phyloP scores from a whole-genome alignment of 306 rosid genomes.

The Argentina anserina region DNA sequence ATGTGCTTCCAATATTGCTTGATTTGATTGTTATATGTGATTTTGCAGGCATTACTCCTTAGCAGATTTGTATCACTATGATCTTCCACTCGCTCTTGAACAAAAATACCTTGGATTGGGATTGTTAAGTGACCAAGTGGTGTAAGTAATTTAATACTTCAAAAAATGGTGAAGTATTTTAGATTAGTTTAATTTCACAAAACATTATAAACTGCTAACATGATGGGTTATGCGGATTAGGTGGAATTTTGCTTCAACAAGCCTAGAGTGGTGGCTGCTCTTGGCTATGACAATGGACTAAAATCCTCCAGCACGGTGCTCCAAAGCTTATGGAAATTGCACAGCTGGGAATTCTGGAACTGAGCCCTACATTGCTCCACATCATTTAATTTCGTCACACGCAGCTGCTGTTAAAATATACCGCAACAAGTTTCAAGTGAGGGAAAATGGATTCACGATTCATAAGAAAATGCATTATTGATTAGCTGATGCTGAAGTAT shows the following conservation, averaged over 20 bases:
- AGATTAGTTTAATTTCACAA: not conserved
- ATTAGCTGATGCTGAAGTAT: conserved; percentile 1
- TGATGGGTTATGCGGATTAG: conserved; percentile 81
- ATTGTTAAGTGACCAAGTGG: conserved; percentile 64
- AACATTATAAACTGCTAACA: conserved; percentile 20
- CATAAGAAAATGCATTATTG: not conserved
- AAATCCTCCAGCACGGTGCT: conserved; percentile 83
- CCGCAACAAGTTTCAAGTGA: conserved; percentile 67
- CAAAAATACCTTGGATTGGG: conserved; percentile 65
- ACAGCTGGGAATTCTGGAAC: conserved; percentile 74
- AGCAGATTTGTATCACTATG: not conserved
- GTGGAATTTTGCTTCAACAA: conserved; percentile 94
- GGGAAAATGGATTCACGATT: not conserved
- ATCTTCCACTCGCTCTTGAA: conserved; percentile 35
- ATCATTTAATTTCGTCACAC: conserved; percentile 77
- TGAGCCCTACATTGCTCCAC: conserved; percentile 81
- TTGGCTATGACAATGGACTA: conserved; percentile 78
- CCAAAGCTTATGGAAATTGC: conserved; percentile 78
- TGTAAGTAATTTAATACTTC: conserved; percentile 59
- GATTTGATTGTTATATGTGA: not conserved
- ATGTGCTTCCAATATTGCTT: not conserved
- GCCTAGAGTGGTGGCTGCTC: conserved; percentile 84
- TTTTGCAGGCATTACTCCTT: not conserved
- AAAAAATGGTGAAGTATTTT: too few species aligned
- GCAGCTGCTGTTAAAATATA: conserved; percentile 86